A percentile compares a stretch with the other conserved stretches of the same genome.
Conservation (phyloP, 169 alveolate species). For the Miamiensis avidus region DNA sequence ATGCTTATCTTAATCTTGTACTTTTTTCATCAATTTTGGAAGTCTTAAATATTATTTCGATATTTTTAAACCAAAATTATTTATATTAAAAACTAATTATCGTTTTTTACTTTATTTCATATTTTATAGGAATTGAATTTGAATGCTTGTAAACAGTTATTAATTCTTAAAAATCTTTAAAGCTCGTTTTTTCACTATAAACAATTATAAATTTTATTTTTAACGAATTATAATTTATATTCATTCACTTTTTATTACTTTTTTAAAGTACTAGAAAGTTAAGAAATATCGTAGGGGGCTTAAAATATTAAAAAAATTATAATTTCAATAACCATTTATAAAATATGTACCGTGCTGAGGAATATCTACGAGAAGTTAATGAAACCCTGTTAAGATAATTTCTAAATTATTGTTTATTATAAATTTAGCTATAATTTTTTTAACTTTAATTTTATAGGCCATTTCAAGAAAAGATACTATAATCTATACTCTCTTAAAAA, state of each 20-base stretch:
- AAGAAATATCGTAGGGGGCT: too few species aligned
- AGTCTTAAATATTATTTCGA: neutral
- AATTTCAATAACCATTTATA: too few species aligned
- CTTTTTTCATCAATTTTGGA: too few species aligned
- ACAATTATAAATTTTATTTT: too few species aligned
- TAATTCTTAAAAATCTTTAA: neutral
- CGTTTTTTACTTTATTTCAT: neutral
- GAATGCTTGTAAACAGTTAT: neutral
- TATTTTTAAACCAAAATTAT: too few species aligned
- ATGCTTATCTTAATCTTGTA: neutral
- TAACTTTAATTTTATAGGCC: neutral
- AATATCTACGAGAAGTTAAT: neutral
- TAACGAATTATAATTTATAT: too few species aligned
- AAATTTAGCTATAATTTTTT: neutral
- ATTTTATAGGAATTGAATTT: neutral
- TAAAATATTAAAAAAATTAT: too few species aligned
- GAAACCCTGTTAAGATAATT: neutral
- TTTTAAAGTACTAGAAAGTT: too few species aligned
- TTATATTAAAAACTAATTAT: too few species aligned
- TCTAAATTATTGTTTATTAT: too few species aligned
- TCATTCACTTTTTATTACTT: too few species aligned
- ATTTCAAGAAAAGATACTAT: neutral
- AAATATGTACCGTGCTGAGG: neutral
- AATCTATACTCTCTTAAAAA: neutral
- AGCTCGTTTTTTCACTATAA: neutral